These are phyloP conservation scores for Fusarium abutilonis DNA, from an alignment of 2,329 filamentous ascomycete species.

Conservation along the genomic window DNA sequence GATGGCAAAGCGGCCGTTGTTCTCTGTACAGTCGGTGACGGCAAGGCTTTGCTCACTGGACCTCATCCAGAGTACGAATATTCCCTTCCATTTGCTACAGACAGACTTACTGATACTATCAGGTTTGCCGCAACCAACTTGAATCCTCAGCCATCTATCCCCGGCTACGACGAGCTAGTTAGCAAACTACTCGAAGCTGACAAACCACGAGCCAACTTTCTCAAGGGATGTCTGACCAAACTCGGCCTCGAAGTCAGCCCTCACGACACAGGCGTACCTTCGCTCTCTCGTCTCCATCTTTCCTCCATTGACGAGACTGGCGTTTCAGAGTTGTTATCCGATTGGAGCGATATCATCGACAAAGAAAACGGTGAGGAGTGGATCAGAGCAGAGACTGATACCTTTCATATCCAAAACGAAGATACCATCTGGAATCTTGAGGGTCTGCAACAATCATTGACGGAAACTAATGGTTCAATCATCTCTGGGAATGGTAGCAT, in stretches of 20 bases:
- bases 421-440: slow-evolving; percentile 68
- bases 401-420: slow-evolving; percentile 78
- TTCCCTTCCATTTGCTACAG: background rate
- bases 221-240: slow-evolving; percentile 82
- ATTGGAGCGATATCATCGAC: slow-evolving; percentile 73
- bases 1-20: slow-evolving; percentile 80
- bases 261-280: slow-evolving; percentile 75
- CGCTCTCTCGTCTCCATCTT: slow-evolving; percentile 83
- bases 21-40: slow-evolving; percentile 83
- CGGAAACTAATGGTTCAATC: slow-evolving; percentile 36
- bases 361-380: slow-evolving; percentile 73
- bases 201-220: slow-evolving; percentile 73
- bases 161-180: slow-evolving; percentile 76
- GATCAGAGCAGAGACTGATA: slow-evolving; percentile 83
- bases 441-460: slow-evolving; percentile 64
- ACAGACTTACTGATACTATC: slow-evolving; percentile 1
- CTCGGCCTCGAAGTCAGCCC: slow-evolving; percentile 82
- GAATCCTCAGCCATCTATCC: slow-evolving; percentile 70
- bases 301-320: slow-evolving; percentile 73
- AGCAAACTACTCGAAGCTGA: slow-evolving; percentile 75
- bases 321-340: slow-evolving; percentile 73
- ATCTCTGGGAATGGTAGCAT: slow-evolving; percentile 63
- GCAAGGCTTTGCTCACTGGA: slow-evolving; percentile 81
- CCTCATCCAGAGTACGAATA: slow-evolving; percentile 84
- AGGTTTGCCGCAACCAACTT: slow-evolving; percentile 88